Evolutionary conservation across 2,329 filamentous ascomycete genomes (phyloP).

Genomic region (Colletotrichum sidae): DNA sequence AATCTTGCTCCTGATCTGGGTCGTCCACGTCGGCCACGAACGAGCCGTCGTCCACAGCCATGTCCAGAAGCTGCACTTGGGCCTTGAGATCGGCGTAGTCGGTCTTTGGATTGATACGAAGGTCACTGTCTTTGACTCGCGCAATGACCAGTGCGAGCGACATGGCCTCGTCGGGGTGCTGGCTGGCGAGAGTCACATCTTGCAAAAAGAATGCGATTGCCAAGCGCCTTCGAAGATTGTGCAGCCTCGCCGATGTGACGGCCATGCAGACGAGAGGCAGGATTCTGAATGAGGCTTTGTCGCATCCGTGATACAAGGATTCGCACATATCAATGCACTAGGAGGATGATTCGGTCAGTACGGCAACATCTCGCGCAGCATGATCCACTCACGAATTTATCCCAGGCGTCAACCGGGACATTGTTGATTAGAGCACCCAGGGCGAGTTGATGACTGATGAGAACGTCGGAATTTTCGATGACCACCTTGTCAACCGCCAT

Average conservation of each 20-base stretch:
- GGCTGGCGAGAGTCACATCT: constrained; percentile 55
- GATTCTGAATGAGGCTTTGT: constrained; percentile 63
- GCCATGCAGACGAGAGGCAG: constrained; percentile 71
- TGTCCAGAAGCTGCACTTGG: constrained; percentile 76
- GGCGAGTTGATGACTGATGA: constrained; percentile 54
- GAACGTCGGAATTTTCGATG: constrained; percentile 45
- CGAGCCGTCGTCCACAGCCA: constrained; percentile 75
- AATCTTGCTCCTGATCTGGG: constrained; percentile 54
- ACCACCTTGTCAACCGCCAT: constrained; percentile 67
- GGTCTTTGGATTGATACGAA: constrained; percentile 65
- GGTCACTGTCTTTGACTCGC: constrained; percentile 61
- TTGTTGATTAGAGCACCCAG: constrained; percentile 56
- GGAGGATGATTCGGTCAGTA: constrained; percentile 11
- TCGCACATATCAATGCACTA: constrained; percentile 63
- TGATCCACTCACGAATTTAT: constrained; percentile 54
- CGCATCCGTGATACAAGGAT: constrained; percentile 60
- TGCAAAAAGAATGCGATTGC: constrained; percentile 73
- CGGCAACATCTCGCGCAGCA: neutral
- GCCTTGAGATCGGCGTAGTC: constrained; percentile 78
- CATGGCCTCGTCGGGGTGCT: constrained; percentile 55
- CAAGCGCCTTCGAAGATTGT: constrained; percentile 74
- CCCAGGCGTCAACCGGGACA: constrained; percentile 53
- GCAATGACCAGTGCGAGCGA: constrained; percentile 57
- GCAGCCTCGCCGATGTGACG: constrained; percentile 57
- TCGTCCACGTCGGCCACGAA: constrained; percentile 45